Percentiles rank a stretch among this genome's conserved stretches.
phyloP scores from a whole-genome alignment of 129 eudicot genomes.

The Smallanthus sonchifolius region DNA sequence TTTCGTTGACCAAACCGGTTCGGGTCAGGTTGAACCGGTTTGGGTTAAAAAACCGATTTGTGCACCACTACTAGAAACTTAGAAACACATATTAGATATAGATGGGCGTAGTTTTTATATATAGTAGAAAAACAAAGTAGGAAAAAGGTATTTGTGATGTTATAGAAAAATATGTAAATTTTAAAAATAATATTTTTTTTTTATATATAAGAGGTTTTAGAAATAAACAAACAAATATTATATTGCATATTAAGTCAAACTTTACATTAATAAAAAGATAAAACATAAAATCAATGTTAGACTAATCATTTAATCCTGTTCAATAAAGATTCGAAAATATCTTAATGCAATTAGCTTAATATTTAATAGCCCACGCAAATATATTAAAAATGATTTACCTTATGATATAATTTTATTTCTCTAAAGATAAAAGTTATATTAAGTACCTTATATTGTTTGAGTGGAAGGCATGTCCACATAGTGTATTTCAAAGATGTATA shows the following conservation, averaged over 20 bases:
- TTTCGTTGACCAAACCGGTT: no score
- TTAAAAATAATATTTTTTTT: no score
- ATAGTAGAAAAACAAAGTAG: no score
- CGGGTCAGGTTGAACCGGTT: no score
- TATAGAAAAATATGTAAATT: no score
- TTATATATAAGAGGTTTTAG: no score
- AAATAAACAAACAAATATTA: no score
- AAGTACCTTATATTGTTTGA: constrained; percentile 7
- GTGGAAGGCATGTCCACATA: constrained; percentile 27
- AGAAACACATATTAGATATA: no score
- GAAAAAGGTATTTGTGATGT: no score
- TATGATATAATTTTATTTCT: not conserved
- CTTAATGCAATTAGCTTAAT: not conserved
- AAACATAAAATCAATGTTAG: not conserved
- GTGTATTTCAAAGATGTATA: constrained; percentile 15
- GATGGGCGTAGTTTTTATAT: no score
- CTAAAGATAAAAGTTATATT: not conserved
- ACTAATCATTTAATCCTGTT: not conserved
- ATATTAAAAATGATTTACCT: not conserved
- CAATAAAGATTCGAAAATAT: not conserved
- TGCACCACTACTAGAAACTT: no score
- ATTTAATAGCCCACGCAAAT: not conserved
- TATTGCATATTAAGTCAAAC: not conserved
- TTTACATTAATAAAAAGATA: not conserved
- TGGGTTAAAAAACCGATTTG: no score